Conservation (phyloP, 1,284 basidiomycete species). For the Cryptococcus sp. region DNA sequence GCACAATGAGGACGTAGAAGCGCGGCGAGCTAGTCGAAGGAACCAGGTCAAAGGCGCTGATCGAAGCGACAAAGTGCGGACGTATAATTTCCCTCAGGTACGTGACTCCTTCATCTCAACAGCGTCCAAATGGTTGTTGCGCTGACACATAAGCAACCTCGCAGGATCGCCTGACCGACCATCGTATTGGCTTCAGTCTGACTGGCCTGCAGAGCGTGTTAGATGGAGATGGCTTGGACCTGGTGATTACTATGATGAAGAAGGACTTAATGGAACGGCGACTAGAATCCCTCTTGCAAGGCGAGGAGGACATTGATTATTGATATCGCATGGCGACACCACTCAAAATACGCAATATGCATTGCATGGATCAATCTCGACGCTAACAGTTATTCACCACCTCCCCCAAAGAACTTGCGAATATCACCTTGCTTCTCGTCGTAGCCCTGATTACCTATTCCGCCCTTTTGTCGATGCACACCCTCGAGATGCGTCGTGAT, state of each 20-base stretch:
- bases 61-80: constrained; percentile 87
- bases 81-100: constrained; percentile 88
- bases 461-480: constrained; percentile 69
- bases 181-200: constrained; percentile 76
- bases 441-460: constrained; percentile 69
- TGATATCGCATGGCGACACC: constrained; percentile 15
- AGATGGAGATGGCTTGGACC: constrained; percentile 71
- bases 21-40: constrained; percentile 68
- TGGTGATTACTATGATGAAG: constrained; percentile 62
- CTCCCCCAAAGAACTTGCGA: constrained; percentile 72
- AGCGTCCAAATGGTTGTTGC: too few relatives aligned
- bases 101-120: constrained; percentile 15
- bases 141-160: background rate
- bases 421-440: constrained; percentile 77
- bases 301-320: constrained; percentile 51
- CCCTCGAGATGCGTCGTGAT: constrained; percentile 53
- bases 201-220: constrained; percentile 73
- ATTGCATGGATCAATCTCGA: constrained; percentile 2
- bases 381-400: background rate
- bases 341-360: constrained; percentile 7
- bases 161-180: constrained; percentile 88
- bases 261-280: constrained; percentile 66
- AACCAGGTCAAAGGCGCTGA: constrained; percentile 77
- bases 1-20: constrained; percentile 67
- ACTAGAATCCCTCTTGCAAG: constrained; percentile 67